Base-by-base conservation (phyloP, 2,329 filamentous ascomycete species). In the Coleophoma crateriformis region DNA sequence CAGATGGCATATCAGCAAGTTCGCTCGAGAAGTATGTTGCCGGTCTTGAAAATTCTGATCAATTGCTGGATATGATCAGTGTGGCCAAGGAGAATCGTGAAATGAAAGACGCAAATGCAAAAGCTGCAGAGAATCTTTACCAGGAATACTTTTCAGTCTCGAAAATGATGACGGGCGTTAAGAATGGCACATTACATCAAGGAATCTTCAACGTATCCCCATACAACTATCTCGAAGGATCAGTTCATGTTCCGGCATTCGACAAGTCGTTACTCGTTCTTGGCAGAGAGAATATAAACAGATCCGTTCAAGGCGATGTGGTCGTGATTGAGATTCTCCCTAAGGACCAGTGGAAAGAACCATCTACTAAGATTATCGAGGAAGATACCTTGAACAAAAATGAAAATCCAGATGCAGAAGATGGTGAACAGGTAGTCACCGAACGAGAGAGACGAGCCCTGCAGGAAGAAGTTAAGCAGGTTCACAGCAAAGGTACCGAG, bases 181-280 rank as follows among this genome's bases (percentile, higher is more conserved):
- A 95, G 72, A 84, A 83, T 46, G 90, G 91, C 4, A 83, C 90
- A 48, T 73, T 99, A 60, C 94, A 99, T 66, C 92, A 99, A 69
- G 94, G 94, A 7, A 85, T 88, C 20, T 99, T 96, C 73, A 96
- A 91, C 63, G 90, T 97, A 27, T 97, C 94, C 7, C 89, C 90
- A 1, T 99, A 97, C 76, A 99, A 99, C 71, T 99, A 97, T 61
- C 77, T 99, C 11, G 94, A 99, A 67, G 94, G 90, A 2, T 90
- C 90, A 1, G 87, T 97, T 54, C 86, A 92, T 60, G 90, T 95
- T 1, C 83, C 91, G 1, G 83, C 91, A 4, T 99, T 99, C 62
- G 86, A 94, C 52, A 95, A 94, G 61, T 79, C 90, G 1, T 79
- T 99, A 32, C 76, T 99, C 14, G 80, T 99, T 43, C 77, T 97